These are phyloP conservation scores for Pseudogymnoascus pannorum DNA, from an alignment of 2,329 filamentous ascomycete species.

Conservation along the genomic window DNA sequence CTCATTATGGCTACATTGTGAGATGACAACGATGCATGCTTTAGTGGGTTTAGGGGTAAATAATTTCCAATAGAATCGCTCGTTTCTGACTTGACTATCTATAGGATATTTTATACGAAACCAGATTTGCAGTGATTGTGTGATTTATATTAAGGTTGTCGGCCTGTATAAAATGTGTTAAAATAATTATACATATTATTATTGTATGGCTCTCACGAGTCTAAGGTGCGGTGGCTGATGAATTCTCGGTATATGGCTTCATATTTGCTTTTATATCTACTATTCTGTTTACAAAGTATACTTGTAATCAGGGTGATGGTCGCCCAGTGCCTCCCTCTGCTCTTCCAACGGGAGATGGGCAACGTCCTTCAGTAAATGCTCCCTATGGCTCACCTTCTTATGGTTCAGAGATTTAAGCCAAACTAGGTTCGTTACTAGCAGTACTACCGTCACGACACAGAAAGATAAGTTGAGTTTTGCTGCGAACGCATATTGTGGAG, in stretches of 20 bases:
- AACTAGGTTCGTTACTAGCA: background rate
- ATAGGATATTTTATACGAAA: background rate
- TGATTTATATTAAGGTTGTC: background rate
- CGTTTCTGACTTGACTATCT: background rate
- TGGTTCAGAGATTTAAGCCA: conserved; percentile 1
- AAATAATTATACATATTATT: background rate
- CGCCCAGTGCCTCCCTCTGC: background rate
- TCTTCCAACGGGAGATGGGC: background rate
- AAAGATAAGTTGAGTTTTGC: background rate
- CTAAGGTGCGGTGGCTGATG: background rate
- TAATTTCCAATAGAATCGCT: background rate
- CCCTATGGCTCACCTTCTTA: conserved; percentile 3
- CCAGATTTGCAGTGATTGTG: background rate
- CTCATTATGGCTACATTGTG: background rate
- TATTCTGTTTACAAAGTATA: background rate
- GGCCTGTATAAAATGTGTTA: background rate
- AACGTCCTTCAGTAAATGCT: background rate
- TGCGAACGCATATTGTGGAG: background rate
- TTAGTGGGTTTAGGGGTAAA: background rate
- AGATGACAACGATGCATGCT: background rate
- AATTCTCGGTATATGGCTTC: background rate
- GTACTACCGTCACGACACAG: background rate
- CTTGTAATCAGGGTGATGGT: conserved; percentile 4
- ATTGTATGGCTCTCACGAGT: background rate
- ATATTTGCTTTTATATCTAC: background rate